These are phyloP conservation scores for Ochetophila trinervis DNA, from an alignment of 306 rosid species.

Conservation along the genomic window DNA sequence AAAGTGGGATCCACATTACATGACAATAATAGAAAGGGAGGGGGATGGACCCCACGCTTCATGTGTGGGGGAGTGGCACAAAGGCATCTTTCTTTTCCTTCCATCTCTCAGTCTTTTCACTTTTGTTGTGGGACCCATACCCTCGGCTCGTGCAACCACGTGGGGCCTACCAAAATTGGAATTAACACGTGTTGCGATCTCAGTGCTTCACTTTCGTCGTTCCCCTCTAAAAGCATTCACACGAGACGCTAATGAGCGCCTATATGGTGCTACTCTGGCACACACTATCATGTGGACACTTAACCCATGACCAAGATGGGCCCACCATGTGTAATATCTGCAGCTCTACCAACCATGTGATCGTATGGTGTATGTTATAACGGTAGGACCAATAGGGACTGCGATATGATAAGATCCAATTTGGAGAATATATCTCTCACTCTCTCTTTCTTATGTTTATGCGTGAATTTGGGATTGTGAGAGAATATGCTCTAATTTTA, in stretches of 20 bases:
- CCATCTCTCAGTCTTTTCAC: background rate
- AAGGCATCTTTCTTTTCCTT: background rate
- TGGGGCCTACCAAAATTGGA: slow-evolving; percentile 2
- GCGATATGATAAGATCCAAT: background rate
- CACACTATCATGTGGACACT: slow-evolving; percentile 34
- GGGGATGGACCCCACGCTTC: background rate
- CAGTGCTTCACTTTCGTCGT: slow-evolving; percentile 5
- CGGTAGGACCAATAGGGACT: background rate
- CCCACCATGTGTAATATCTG: slow-evolving; percentile 26
- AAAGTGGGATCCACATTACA: slow-evolving; percentile 1
- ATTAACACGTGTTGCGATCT: slow-evolving; percentile 13
- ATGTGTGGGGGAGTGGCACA: slow-evolving; percentile 11
- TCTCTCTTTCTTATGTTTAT: background rate
- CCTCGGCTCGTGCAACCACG: slow-evolving; percentile 33
- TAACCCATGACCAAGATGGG: slow-evolving; percentile 25
- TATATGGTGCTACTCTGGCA: slow-evolving; percentile 38
- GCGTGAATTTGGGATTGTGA: background rate
- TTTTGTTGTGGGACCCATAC: slow-evolving; percentile 16
- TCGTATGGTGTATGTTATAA: background rate
- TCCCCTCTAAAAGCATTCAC: background rate
- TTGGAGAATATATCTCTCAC: background rate
- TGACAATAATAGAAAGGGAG: slow-evolving; percentile 17
- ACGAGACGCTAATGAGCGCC: background rate
- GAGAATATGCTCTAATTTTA: slow-evolving; percentile 4
- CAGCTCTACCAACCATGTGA: slow-evolving; percentile 3